Evolutionary conservation across 352 stramenopile genomes (phyloP).

Genomic region (Pythium plurisporium): DNA sequence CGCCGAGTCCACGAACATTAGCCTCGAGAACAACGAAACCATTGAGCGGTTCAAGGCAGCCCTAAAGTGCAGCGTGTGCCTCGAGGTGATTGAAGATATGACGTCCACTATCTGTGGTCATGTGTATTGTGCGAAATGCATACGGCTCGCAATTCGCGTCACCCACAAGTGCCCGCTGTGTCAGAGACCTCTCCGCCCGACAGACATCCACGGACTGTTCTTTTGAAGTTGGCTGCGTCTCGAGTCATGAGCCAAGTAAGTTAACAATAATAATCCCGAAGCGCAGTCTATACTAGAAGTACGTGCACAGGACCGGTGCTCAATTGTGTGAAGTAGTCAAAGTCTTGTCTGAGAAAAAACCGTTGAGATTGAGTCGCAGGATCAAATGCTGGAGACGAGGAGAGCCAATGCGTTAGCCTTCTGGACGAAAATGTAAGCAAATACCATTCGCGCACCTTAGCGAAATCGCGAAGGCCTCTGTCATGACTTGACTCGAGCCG

Average conservation of each 20-base stretch:
- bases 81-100: conserved; percentile 75
- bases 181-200: conserved; percentile 48
- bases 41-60: conserved; percentile 68
- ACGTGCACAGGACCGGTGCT: not conserved
- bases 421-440: not conserved
- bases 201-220: conserved; percentile 77
- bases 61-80: conserved; percentile 83
- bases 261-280: conserved; percentile 14
- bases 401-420: not conserved
- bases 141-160: conserved; percentile 58
- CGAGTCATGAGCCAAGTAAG: conserved; percentile 2
- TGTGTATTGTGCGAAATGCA: conserved; percentile 75
- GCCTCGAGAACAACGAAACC: conserved; percentile 67
- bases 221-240: too few relatives aligned
- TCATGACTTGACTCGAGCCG: conserved; percentile 2
- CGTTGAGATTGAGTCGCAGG: conserved; percentile 57
- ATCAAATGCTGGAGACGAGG: conserved; percentile 36
- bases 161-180: conserved; percentile 77
- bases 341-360: conserved; percentile 21
- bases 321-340: not conserved
- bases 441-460: conserved; percentile 2
- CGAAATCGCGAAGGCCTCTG: conserved; percentile 1
- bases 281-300: not conserved
- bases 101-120: conserved; percentile 78
- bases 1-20: conserved; percentile 65